A percentile compares a stretch with the other conserved stretches of the same genome.
phyloP scores from a whole-genome alignment of 1,284 basidiomycete genomes.

The Xanthoconium separans region DNA sequence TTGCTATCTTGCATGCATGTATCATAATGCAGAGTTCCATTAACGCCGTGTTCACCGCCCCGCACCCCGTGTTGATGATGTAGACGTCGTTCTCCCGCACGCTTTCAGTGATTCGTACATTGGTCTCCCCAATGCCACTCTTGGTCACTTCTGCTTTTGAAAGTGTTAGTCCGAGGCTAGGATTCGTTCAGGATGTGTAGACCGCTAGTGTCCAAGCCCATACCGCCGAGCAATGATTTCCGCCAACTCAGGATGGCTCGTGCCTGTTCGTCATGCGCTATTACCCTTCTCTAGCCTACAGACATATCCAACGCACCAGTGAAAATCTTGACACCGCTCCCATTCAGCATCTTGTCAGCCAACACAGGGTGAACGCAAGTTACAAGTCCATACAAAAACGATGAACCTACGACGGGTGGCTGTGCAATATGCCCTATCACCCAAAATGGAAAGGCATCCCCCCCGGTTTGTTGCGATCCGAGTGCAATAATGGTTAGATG shows the following conservation, averaged over 20 bases:
- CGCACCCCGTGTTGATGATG: slow-evolving; percentile 95
- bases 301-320: slow-evolving; percentile 58
- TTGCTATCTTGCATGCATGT: slow-evolving; percentile 98
- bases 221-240: slow-evolving; percentile 93
- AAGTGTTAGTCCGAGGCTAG: slow-evolving; percentile 81
- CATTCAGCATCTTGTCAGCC: slow-evolving; percentile 60
- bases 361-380: slow-evolving; percentile 7
- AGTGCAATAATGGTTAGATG: not conserved
- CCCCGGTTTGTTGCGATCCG: not conserved
- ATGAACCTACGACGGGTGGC: slow-evolving; percentile 22
- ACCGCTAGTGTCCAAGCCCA: slow-evolving; percentile 21
- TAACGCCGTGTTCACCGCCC: slow-evolving; percentile 83
- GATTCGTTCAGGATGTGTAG: slow-evolving; percentile 18
- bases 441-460: not conserved
- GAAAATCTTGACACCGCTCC: slow-evolving; percentile 89
- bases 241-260: slow-evolving; percentile 95
- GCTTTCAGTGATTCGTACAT: slow-evolving; percentile 90
- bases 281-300: not conserved
- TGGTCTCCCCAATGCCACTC: slow-evolving; percentile 91
- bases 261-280: slow-evolving; percentile 50
- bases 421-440: slow-evolving; percentile 4
- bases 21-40: slow-evolving; percentile 99
- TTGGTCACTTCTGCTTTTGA: slow-evolving; percentile 83
- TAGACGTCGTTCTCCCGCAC: slow-evolving; percentile 99
- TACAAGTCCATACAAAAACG: slow-evolving; percentile 17